Conservation (phyloP, 1,284 basidiomycete genomes). For the Irpex rosettiformis region DNA sequence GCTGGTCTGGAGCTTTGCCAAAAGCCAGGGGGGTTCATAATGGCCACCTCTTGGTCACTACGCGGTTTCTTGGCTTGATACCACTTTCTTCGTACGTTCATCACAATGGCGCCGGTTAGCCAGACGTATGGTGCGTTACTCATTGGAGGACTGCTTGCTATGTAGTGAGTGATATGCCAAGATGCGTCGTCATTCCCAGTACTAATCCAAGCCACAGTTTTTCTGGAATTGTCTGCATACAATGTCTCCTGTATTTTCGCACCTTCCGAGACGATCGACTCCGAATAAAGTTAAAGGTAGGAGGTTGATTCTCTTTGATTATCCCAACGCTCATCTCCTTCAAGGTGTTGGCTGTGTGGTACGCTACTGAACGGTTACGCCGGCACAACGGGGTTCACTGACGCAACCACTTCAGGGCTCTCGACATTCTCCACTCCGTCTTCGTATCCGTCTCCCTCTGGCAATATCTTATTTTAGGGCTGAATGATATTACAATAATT, state of each 20-base stretch:
- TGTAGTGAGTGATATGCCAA: constrained; percentile 9
- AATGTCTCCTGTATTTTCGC: constrained; percentile 9
- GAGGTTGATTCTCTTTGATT: neutral
- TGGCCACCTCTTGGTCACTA: neutral
- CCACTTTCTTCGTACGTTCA: neutral
- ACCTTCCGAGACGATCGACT: constrained; percentile 7
- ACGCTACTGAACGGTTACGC: neutral
- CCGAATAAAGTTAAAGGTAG: constrained; percentile 7
- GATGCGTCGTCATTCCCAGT: neutral
- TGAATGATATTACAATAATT: neutral
- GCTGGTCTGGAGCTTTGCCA: neutral
- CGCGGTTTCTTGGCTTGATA: neutral
- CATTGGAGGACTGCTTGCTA: constrained; percentile 8
- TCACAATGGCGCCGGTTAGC: constrained; percentile 3
- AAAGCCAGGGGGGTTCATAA: neutral
- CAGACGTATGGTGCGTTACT: constrained; percentile 10
- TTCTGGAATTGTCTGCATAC: constrained; percentile 12
- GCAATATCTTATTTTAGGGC: constrained; percentile 7
- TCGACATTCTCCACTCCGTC: constrained; percentile 11
- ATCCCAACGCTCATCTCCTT: neutral
- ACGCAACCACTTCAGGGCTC: neutral
- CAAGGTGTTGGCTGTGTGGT: constrained; percentile 5
- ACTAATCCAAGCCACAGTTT: constrained; percentile 4
- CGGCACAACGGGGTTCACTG: neutral
- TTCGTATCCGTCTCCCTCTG: constrained; percentile 11